Base-by-base conservation (phyloP, 225 moss, liverwort and hornwort species). In the Takakia lepidozioides region DNA sequence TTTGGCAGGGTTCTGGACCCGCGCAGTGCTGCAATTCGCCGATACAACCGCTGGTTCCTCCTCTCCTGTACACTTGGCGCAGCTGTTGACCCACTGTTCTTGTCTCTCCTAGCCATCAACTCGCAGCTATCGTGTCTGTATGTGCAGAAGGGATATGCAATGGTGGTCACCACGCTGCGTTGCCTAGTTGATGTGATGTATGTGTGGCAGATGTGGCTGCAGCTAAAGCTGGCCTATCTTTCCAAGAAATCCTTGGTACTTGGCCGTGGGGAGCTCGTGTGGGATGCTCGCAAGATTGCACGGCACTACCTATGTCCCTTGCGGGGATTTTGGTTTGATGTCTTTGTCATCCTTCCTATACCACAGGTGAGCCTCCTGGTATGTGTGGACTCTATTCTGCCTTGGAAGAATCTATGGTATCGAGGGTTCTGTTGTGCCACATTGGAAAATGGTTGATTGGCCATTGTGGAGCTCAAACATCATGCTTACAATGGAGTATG, bases 1-100 rank as follows among this genome's bases (percentile, higher is more conserved):
- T 92, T 92, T 56, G 92, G 92, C 37, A 61, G 62, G 19, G 87
- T 87, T 20, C 10, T 92, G 48, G 85, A 92, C 40, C 92, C 87
- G 4, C 79, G 82, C 43, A 77, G 69, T 29, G 60, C 42, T 16
- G 58, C 66, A 27, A 75, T 92, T 25, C 70, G 68, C 48, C 62
- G 57, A 22, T 75, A 64, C 16, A 85, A 87, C 52, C 76, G 72
- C 11, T 61, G 71, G 69, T 80, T 87, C 57, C 62, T 87, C 29
- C 43, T 92, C 43, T 62, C 79, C 11, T 82, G 82, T 58, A 55
- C 84, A 1, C 29, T 82, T 4, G 85, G 92, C 7, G 75, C 78
- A 30, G 81, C 76, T 24, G 68, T 87, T 55, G 92, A 92, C 55
- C 92, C 87, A 29, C 69, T 92, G 30, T 87, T 92, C 61, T 44